Percentiles rank a stretch among this genome's conserved stretches.
Evolutionary conservation across 805 yeast genomes (phyloP).

Genomic region (Torulaspora maleeae): DNA sequence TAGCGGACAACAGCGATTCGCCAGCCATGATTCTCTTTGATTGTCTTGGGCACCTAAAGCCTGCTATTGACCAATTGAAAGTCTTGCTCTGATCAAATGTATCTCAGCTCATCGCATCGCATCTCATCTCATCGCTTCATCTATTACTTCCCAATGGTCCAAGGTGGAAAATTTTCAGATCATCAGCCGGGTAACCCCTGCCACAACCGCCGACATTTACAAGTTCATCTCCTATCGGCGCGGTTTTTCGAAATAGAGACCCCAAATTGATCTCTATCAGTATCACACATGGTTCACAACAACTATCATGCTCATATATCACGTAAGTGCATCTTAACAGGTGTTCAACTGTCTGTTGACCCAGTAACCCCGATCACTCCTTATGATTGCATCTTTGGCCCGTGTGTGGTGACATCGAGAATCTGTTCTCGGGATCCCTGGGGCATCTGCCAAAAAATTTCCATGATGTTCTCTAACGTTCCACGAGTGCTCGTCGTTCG

Average conservation of each 20-base stretch:
- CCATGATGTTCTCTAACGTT: not conserved
- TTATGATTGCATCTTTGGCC: no score
- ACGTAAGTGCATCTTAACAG: no score
- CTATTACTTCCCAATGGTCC: conserved; percentile 1
- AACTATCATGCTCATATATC: not conserved
- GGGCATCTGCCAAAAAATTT: not conserved
- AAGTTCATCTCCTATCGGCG: no score
- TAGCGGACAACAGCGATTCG: conserved; percentile 41
- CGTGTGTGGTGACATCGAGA: no score
- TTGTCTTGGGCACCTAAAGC: not conserved
- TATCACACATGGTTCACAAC: not conserved
- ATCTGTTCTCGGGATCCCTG: not conserved
- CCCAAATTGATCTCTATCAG: no score
- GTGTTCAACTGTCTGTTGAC: no score
- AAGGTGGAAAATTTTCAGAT: conserved; percentile 1
- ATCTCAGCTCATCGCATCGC: conserved; percentile 20
- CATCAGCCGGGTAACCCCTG: not conserved
- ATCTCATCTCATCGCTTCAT: conserved; percentile 19
- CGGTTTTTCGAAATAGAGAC: no score
- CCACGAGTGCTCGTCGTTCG: not conserved
- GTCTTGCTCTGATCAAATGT: not conserved
- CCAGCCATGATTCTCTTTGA: conserved; percentile 7
- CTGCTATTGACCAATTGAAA: no score
- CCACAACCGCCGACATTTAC: not conserved
- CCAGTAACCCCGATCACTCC: no score